Evolutionary conservation across 805 yeast species (phyloP), one percentile per base, ranked within the genome.

Genomic region (Zygosaccharomyces lentus): DNA sequence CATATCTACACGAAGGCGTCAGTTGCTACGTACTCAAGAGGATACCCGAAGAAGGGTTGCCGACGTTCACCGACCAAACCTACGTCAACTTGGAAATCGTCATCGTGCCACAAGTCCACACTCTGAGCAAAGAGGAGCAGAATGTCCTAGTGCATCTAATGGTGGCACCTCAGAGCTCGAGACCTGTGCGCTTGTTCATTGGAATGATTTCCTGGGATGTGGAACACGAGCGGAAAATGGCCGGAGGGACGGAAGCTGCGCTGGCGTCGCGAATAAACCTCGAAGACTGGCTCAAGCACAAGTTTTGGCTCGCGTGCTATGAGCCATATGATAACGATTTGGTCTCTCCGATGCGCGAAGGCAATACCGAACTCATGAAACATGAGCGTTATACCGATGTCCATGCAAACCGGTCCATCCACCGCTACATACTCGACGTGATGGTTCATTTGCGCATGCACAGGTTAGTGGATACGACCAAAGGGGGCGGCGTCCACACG

Each of bases 341-440:
- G 15, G 31, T 46, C 9, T 30, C 43, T 4, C 37, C 37, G 7
- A 9, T 31, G 16, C 26, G 13, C 6, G 43, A 15, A 17, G 21
- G 25, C 6, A 30, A 41, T n/a, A 25, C 37, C 15, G 37, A 43
- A 15, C 35, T 45, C 9, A 16, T 35, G 10, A 34, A 25, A 6
- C 16, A 30, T 9, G 27, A 34, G 7, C 44, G 35, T 12, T 47
- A 42, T 30, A 29, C 32, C 7, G 53, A 49, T 10, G 70, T 77
- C 9, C 54, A 49, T n/a, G 56, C 78, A 8, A 65, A 69, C 3
- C 69, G 75, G 1, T 80, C 76, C 37, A 64, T 80, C n/a, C 61
- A 62, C 31, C 67, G 81, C 8, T 82, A 81, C 53, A 73, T 80
- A 51, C 74, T 79, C 47, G 87, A 82, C 58, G 69, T 82, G 6